A percentile compares a stretch with the other conserved stretches of the same genome.
Conservation (phyloP, 78 protist species). For the Isochrysis galbana region DNA sequence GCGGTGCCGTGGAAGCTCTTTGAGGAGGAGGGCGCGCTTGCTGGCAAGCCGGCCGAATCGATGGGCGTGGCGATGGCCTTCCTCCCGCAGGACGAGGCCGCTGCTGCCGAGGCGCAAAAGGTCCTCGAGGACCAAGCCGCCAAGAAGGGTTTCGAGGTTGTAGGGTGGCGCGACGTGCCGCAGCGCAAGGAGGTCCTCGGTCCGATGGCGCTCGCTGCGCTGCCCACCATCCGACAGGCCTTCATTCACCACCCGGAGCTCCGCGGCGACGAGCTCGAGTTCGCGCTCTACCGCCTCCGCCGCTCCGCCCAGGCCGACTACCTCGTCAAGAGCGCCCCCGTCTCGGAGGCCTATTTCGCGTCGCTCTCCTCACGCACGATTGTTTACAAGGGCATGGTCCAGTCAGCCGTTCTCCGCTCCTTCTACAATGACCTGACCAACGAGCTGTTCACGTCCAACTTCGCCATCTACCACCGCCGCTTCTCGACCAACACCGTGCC, state of each 20-base stretch:
- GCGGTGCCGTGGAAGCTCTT: conserved; percentile 40
- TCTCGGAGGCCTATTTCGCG: background rate
- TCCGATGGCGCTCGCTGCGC: conserved; percentile 14
- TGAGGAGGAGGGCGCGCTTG: background rate
- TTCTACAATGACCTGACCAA: background rate
- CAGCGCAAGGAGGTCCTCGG: background rate
- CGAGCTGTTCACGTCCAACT: background rate
- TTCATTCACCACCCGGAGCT: background rate
- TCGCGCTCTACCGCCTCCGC: background rate
- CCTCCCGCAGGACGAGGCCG: conserved; percentile 6
- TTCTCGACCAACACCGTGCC: conserved; percentile 64
- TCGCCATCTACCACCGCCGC: conserved; percentile 53
- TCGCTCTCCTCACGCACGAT: conserved; percentile 11
- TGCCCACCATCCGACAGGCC: conserved; percentile 50
- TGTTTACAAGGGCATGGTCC: conserved; percentile 52
- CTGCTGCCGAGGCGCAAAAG: background rate
- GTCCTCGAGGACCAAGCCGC: background rate
- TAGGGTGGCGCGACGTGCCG: conserved; percentile 54
- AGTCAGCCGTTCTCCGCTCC: conserved; percentile 1
- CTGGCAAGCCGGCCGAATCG: background rate
- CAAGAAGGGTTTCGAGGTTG: background rate
- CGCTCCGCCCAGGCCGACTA: background rate
- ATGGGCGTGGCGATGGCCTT: conserved; percentile 33
- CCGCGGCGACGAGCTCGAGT: conserved; percentile 19
- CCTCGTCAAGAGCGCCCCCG: background rate